Evolutionary conservation across 352 stramenopile genomes (phyloP).

Genomic region (Pythium scleroteichum): DNA sequence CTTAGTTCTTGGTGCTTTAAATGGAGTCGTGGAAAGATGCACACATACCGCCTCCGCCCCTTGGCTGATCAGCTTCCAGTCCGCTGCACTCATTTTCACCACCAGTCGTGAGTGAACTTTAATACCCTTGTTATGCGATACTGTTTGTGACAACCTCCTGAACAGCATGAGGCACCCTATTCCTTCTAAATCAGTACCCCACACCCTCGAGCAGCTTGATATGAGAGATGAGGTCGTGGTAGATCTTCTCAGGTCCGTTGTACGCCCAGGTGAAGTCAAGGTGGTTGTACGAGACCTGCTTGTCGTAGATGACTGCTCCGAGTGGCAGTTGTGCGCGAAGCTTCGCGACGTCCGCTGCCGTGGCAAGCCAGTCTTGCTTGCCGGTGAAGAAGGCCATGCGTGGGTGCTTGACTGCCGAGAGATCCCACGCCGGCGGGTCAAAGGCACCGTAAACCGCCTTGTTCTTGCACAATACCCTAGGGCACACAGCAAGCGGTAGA

Average conservation of each 20-base stretch:
- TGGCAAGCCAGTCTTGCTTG: slow-evolving; percentile 53
- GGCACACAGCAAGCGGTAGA: slow-evolving; percentile 43
- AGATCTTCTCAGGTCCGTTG: slow-evolving; percentile 56
- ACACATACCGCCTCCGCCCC: slow-evolving; percentile 73
- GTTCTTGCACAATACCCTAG: slow-evolving; percentile 53
- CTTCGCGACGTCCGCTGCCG: slow-evolving; percentile 43
- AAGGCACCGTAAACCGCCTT: slow-evolving; percentile 49
- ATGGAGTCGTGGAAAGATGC: background rate
- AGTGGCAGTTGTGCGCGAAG: slow-evolving; percentile 41
- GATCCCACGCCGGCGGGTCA: slow-evolving; percentile 41
- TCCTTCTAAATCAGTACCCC: slow-evolving; percentile 31
- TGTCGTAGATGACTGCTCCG: slow-evolving; percentile 54
- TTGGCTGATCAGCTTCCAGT: slow-evolving; percentile 75
- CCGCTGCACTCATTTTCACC: slow-evolving; percentile 35
- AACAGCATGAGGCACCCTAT: too few species aligned
- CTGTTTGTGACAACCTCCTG: too few species aligned
- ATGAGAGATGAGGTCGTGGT: slow-evolving; percentile 52
- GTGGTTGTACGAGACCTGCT: slow-evolving; percentile 55
- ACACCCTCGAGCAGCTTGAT: slow-evolving; percentile 56
- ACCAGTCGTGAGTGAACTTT: too few species aligned
- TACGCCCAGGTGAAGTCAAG: slow-evolving; percentile 74
- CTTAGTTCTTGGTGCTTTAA: too few species aligned
- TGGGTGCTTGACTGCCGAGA: slow-evolving; percentile 49
- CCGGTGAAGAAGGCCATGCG: slow-evolving; percentile 54
- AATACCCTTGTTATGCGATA: too few species aligned